Evolutionary conservation across 1,139 yeast species (phyloP), one percentile per base, ranked within the genome.

Genomic region (Hemisphaericaspora lyxosophila): DNA sequence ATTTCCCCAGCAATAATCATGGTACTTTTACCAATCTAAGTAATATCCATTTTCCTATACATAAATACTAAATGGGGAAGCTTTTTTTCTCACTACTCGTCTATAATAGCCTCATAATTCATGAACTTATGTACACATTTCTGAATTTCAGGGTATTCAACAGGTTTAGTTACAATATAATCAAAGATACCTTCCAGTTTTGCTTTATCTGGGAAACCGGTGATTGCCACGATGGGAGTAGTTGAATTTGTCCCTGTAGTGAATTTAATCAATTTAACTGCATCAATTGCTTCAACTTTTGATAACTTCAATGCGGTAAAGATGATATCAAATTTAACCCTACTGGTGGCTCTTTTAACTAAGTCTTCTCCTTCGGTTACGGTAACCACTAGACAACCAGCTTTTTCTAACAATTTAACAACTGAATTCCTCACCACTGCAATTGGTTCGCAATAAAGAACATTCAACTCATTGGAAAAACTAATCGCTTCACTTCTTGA

Each of bases 341-440:
- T 84, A 28, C 95, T 85, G 0, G 95, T 85, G 5, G 92, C 89
- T 40, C 94, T 64, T 43, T 95, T 73, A 11, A 89, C 78, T 39
- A 89, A 70, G 46, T 88, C 96, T 45, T 89, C 92, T 1, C 95
- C 96, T 45, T 83, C 82, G 0, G 81, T 69, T 5, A 86, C 86
- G 2, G 88, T 70, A 6, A 87, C 87, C 7, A 88, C 96, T 11
- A 84, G 78, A 61, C 96, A 88, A 0, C 95, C 95, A 24, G 84
- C 59, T 39, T 75, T 71, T 43, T 82, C 88, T 42, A 92, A 64
- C 49, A 83, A 70, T 42, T 75, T 77, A 34, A 80, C 76, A 30
- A 84, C 74, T 9, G 86, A 74, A 54, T 80, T 88, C 34, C 95
- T 64, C 45, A 86, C 83, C 36, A 84, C 84, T 0, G 96, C 92